Conservation (phyloP, 768 basidiomycete genomes). For the Kwoniella botswanensis region DNA sequence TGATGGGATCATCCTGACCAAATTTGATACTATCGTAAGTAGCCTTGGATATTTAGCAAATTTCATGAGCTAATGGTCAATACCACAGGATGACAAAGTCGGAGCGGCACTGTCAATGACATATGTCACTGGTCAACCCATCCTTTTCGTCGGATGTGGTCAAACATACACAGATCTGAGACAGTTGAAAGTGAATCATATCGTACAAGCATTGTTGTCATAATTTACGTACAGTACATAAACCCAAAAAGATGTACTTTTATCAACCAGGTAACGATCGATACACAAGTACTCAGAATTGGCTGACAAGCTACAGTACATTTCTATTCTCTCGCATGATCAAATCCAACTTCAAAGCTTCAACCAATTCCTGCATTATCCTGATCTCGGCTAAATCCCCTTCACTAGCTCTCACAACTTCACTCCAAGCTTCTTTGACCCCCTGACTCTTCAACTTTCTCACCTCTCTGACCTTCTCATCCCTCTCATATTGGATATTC, state of each 20-base stretch:
- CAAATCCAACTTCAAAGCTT: constrained; percentile 3
- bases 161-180: constrained; percentile 98
- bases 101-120: constrained; percentile 99
- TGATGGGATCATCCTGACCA: constrained; percentile 97
- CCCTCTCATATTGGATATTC: neutral
- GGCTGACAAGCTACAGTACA: neutral
- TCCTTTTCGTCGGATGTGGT: constrained; percentile 96
- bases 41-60: neutral
- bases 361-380: constrained; percentile 1
- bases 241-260: neutral
- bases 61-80: neutral
- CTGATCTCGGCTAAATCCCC: constrained; percentile 11
- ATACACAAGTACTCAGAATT: neutral
- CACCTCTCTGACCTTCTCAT: neutral
- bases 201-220: constrained; percentile 84
- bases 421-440: constrained; percentile 5
- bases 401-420: constrained; percentile 15
- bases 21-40: constrained; percentile 95
- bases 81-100: constrained; percentile 69
- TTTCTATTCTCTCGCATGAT: neutral
- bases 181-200: constrained; percentile 85
- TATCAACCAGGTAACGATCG: neutral
- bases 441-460: neutral
- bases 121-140: constrained; percentile 97
- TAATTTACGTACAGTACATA: constrained; percentile 14